These are phyloP conservation scores for Gentiana dahurica DNA, from an alignment of 257 asterid genomes.

Conservation along the genomic window DNA sequence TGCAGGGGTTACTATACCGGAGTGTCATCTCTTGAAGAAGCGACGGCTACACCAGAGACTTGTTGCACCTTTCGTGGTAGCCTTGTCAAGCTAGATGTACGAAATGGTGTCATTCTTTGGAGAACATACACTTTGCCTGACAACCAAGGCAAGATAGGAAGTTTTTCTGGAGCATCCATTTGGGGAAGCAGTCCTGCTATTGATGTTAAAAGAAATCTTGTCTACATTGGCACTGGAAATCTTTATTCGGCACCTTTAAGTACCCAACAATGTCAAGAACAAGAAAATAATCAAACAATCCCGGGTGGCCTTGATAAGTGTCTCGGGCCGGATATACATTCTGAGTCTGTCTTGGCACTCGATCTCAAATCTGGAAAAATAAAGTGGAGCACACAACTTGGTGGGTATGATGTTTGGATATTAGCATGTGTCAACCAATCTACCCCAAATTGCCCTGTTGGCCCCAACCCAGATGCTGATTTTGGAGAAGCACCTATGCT, in stretches of 20 bases:
- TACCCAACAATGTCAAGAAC: constrained; percentile 26
- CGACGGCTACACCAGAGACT: constrained; percentile 3
- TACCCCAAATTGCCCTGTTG: constrained; percentile 35
- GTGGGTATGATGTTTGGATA: constrained; percentile 49
- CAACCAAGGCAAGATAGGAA: constrained; percentile 20
- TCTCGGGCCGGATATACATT: constrained; percentile 28
- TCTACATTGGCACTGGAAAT: constrained; percentile 41
- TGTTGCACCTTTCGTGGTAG: constrained; percentile 50
- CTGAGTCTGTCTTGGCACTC: constrained; percentile 32
- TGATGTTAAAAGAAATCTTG: constrained; percentile 23
- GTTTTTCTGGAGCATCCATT: constrained; percentile 36
- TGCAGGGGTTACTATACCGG: constrained; percentile 34
- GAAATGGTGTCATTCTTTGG: constrained; percentile 33
- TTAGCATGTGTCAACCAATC: constrained; percentile 19
- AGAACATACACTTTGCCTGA: constrained; percentile 33
- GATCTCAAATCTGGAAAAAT: constrained; percentile 26
- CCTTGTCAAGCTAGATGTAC: constrained; percentile 29
- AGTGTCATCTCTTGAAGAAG: constrained; percentile 37
- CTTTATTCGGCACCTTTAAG: constrained; percentile 35
- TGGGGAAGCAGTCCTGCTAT: constrained; percentile 53
- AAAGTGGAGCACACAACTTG: constrained; percentile 39
- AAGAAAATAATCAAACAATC: constrained; percentile 24
- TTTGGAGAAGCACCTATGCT: constrained; percentile 53
- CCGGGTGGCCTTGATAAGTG: constrained; percentile 23
- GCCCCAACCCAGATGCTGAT: constrained; percentile 44